Evolutionary conservation across 768 basidiomycete genomes (phyloP).

Genomic region (Tubosaeta sp.): DNA sequence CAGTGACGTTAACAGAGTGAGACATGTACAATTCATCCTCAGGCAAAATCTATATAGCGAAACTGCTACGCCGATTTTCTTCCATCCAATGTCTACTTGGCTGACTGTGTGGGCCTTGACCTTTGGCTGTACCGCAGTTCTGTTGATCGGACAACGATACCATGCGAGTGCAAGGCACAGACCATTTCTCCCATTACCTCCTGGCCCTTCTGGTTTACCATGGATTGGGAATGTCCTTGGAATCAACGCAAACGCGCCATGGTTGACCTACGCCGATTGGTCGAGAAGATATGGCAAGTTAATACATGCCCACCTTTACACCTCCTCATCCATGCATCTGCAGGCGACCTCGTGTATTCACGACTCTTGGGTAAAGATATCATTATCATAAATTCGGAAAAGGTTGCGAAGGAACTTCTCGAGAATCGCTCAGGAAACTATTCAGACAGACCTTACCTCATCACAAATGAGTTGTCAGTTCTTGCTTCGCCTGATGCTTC

Average conservation of each 20-base stretch:
- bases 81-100: not conserved
- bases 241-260: not conserved
- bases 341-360: conserved; percentile 4
- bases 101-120: not conserved
- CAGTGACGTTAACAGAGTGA: not conserved
- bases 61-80: not conserved
- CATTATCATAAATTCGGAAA: conserved; percentile 33
- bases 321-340: not conserved
- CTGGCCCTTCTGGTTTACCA: conserved; percentile 1
- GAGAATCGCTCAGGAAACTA: conserved; percentile 37
- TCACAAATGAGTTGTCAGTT: conserved; percentile 6
- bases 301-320: too few species aligned
- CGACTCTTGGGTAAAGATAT: conserved; percentile 7
- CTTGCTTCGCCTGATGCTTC: not conserved
- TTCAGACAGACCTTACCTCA: conserved; percentile 21
- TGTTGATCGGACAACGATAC: not conserved
- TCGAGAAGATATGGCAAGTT: not conserved
- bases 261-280: conserved; percentile 1
- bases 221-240: not conserved
- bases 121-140: not conserved
- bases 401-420: conserved; percentile 34
- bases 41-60: not conserved
- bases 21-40: not conserved
- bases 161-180: not conserved
- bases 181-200: not conserved